A percentile compares a stretch with the other conserved stretches of the same genome.
phyloP scores from a whole-genome alignment of 768 basidiomycete species.

The Suillus cothurnatus region DNA sequence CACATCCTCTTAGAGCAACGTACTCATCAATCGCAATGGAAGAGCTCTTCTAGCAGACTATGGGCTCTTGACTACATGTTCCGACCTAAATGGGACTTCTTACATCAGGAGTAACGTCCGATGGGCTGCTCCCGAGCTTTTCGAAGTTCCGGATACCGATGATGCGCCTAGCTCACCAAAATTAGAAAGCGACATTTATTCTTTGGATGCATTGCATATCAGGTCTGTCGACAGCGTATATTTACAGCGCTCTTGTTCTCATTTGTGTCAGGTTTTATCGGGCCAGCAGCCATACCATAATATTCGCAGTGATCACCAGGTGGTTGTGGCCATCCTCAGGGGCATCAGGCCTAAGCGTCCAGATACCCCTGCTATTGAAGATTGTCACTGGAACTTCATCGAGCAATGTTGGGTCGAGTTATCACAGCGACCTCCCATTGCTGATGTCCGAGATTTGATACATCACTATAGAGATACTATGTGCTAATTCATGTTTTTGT shows the following conservation, averaged over 20 bases:
- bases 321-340: conserved; percentile 15
- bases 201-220: conserved; percentile 26
- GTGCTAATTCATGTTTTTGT: background rate
- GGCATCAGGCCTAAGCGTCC: conserved; percentile 17
- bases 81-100: background rate
- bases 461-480: background rate
- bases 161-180: background rate
- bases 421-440: background rate
- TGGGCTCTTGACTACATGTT: background rate
- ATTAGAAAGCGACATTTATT: conserved; percentile 12
- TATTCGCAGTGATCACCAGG: conserved; percentile 8
- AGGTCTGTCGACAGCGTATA: conserved; percentile 16
- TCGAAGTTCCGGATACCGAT: conserved; percentile 23
- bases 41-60: background rate
- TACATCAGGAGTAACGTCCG: conserved; percentile 28
- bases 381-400: conserved; percentile 45
- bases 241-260: background rate
- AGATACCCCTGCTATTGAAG: conserved; percentile 37
- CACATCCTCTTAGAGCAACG: background rate
- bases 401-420: conserved; percentile 38
- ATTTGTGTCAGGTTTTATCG: conserved; percentile 4
- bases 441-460: background rate
- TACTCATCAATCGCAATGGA: background rate
- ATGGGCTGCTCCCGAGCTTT: conserved; percentile 33
- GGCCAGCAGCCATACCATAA: conserved; percentile 1